Conservation (phyloP, 2,329 filamentous ascomycete genomes). For the Aspergillus sp. region DNA sequence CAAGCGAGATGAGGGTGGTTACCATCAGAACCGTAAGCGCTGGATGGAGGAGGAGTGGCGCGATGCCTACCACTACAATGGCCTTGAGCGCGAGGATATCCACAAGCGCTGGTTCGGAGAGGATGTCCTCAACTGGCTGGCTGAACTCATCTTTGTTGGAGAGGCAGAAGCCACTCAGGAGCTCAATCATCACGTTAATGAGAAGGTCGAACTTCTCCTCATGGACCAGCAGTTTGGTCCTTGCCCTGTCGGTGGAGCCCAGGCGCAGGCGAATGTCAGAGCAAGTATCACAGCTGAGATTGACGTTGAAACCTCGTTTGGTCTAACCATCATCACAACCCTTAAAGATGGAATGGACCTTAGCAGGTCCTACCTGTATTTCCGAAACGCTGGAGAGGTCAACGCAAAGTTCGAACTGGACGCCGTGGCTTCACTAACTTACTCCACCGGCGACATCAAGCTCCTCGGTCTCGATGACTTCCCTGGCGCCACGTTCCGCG, state of each 20-base stretch:
- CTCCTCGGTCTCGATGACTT: no score
- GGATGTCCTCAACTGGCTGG: constrained; percentile 32
- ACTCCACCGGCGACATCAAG: no score
- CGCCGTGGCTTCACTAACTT: no score
- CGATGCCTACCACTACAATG: constrained; percentile 32
- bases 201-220: constrained; percentile 7
- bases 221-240: constrained; percentile 14
- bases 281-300: constrained; percentile 1
- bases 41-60: constrained; percentile 44
- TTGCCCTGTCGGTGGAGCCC: constrained; percentile 7
- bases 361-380: no score
- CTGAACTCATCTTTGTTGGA: constrained; percentile 1
- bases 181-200: constrained; percentile 8
- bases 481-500: no score
- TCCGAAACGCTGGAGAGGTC: no score
- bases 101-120: constrained; percentile 40
- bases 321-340: no score
- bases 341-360: no score
- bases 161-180: constrained; percentile 7
- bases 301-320: no score
- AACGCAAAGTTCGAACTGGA: no score
- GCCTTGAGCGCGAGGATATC: constrained; percentile 27
- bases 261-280: constrained; percentile 11
- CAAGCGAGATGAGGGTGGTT: constrained; percentile 31
- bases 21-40: constrained; percentile 30